Conservation (phyloP, 2,329 filamentous ascomycete genomes). For the Colletotrichum coccodes region DNA sequence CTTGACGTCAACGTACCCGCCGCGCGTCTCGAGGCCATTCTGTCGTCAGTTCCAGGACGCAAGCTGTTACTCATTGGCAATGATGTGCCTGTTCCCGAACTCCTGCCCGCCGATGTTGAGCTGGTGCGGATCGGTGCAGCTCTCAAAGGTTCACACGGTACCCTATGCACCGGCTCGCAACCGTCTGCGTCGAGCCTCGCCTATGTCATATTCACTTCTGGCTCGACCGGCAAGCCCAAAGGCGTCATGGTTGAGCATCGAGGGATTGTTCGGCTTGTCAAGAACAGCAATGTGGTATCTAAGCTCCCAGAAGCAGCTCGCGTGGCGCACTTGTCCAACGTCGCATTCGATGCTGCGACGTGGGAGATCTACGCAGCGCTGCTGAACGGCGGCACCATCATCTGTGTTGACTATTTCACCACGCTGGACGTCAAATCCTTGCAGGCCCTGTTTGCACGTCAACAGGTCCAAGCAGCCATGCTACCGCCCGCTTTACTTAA, state of each 20-base stretch:
- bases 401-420: constrained; percentile 4
- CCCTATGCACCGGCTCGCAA: not conserved
- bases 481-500: not conserved
- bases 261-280: not conserved
- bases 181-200: not conserved
- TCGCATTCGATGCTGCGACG: not conserved
- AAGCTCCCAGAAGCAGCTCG: not conserved
- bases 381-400: not conserved
- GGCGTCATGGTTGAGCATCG: constrained; percentile 10
- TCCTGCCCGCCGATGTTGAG: not conserved
- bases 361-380: not conserved
- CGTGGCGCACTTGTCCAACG: not conserved
- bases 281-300: not conserved
- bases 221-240: not conserved
- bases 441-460: not conserved
- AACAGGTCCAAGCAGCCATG: not conserved
- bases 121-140: not conserved
- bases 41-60: not conserved
- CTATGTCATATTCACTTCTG: not conserved
- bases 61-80: not conserved
- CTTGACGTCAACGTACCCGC: not conserved
- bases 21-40: not conserved
- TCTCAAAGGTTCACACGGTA: not conserved
- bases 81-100: not conserved
- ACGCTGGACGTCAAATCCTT: not conserved